These are phyloP conservation scores for Saitozyma sp. DNA, from an alignment of 768 basidiomycete species.

Conservation along the genomic window DNA sequence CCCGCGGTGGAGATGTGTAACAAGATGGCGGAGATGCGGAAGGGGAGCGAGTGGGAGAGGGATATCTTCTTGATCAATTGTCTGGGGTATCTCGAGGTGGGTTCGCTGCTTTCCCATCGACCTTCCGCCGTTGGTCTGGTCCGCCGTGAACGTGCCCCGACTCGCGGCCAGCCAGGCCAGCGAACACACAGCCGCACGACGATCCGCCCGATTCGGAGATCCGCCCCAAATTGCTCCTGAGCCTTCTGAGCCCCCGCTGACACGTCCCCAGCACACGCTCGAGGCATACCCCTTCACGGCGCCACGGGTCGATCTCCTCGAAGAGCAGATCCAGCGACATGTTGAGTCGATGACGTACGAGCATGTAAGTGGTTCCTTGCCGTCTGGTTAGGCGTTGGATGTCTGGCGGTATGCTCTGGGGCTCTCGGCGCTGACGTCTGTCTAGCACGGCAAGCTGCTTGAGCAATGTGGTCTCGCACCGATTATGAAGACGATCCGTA, in stretches of 20 bases:
- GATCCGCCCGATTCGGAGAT: no score
- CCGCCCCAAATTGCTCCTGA: no score
- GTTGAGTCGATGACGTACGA: constrained; percentile 70
- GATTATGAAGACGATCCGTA: constrained; percentile 52
- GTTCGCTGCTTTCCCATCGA: constrained; percentile 24
- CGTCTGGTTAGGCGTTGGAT: background rate
- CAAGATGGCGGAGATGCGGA: constrained; percentile 60
- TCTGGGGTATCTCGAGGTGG: constrained; percentile 74
- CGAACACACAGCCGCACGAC: no score
- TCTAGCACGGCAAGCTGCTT: constrained; percentile 53
- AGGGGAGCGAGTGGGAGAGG: constrained; percentile 73
- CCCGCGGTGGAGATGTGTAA: constrained; percentile 77
- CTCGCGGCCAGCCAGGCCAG: no score
- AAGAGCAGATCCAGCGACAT: constrained; percentile 63
- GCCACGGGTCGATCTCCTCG: constrained; percentile 60
- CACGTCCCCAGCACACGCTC: constrained; percentile 40
- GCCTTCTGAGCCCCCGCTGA: no score
- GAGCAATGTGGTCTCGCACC: constrained; percentile 55
- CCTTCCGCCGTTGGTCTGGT: background rate
- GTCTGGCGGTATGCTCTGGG: background rate
- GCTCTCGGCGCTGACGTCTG: background rate
- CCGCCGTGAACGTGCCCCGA: no score
- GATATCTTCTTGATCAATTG: constrained; percentile 84
- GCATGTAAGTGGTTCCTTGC: constrained; percentile 64
- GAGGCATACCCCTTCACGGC: constrained; percentile 46